Evolutionary conservation across 2,329 filamentous ascomycete species (phyloP).

Genomic region (Hymenotorrendiella dingleyae): DNA sequence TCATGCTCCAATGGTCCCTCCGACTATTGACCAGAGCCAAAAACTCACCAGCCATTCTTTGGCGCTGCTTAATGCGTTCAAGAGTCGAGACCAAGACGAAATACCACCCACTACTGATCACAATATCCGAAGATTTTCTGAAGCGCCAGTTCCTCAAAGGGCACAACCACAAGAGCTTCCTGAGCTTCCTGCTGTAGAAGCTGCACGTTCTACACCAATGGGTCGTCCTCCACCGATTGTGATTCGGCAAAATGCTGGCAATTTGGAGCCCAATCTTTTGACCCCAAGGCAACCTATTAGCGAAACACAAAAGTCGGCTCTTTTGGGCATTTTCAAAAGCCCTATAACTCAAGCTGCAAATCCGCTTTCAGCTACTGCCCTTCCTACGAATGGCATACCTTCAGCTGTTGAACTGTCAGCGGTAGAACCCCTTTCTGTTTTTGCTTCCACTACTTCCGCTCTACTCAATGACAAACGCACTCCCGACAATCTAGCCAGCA

Average conservation of each 20-base stretch:
- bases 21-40: slow-evolving; percentile 17
- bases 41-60: slow-evolving; percentile 39
- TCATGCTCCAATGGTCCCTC: slow-evolving; percentile 25
- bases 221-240: slow-evolving; percentile 3
- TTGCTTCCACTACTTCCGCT: slow-evolving; percentile 14
- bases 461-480: slow-evolving; percentile 19
- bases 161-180: slow-evolving; percentile 25
- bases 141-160: slow-evolving; percentile 5
- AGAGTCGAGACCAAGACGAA: slow-evolving; percentile 20
- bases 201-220: slow-evolving; percentile 4
- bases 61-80: slow-evolving; percentile 42
- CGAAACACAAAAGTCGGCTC: slow-evolving; percentile 25
- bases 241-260: slow-evolving; percentile 7
- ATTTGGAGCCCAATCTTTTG: slow-evolving; percentile 10
- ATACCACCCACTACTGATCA: slow-evolving; percentile 10
- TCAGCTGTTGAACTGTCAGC: slow-evolving; percentile 30
- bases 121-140: slow-evolving; percentile 13
- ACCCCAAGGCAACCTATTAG: slow-evolving; percentile 20
- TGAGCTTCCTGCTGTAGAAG: slow-evolving; percentile 27
- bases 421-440: slow-evolving; percentile 23
- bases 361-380: slow-evolving; percentile 15
- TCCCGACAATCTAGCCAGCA: slow-evolving; percentile 11
- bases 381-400: slow-evolving; percentile 22
- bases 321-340: slow-evolving; percentile 29
- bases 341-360: slow-evolving; percentile 17